Evolutionary conservation across 768 basidiomycete species (phyloP).

Genomic region (Russula griseocarnosa): DNA sequence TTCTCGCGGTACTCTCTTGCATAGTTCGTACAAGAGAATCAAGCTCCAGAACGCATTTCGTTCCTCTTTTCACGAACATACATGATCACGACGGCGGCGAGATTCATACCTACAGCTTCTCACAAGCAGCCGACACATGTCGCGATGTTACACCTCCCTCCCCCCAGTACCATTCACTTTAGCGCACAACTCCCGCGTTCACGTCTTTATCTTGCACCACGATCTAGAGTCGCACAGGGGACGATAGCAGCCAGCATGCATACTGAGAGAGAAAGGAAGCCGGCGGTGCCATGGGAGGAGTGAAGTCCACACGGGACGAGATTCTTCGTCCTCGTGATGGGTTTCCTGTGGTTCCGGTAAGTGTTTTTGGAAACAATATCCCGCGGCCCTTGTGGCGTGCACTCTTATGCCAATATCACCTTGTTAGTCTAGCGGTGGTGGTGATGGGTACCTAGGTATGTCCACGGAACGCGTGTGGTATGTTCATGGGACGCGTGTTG

Average conservation of each 20-base stretch:
- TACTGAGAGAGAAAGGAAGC: slow-evolving; percentile 18
- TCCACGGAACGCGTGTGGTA: too few species aligned
- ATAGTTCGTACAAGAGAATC: slow-evolving; percentile 34
- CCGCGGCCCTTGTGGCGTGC: background rate
- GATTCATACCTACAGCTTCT: slow-evolving; percentile 44
- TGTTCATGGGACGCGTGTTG: too few species aligned
- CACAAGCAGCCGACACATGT: slow-evolving; percentile 22
- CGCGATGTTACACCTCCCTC: slow-evolving; percentile 32
- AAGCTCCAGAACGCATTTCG: slow-evolving; percentile 34
- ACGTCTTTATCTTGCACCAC: slow-evolving; percentile 33
- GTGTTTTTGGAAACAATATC: background rate
- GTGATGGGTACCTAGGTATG: slow-evolving; percentile 27
- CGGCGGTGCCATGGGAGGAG: slow-evolving; percentile 35
- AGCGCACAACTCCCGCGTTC: slow-evolving; percentile 31
- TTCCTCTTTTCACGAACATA: slow-evolving; percentile 45
- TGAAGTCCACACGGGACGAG: slow-evolving; percentile 41
- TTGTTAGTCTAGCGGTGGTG: background rate
- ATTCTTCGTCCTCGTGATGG: slow-evolving; percentile 32
- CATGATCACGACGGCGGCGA: slow-evolving; percentile 43
- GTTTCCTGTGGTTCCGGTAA: slow-evolving; percentile 40
- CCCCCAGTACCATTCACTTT: slow-evolving; percentile 30
- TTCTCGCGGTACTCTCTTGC: background rate
- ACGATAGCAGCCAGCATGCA: slow-evolving; percentile 29
- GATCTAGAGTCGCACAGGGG: slow-evolving; percentile 20
- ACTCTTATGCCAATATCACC: too few species aligned